Base-by-base conservation (phyloP, 192 early-diverging fungal genomes). In the Cetraspora pellucida region DNA sequence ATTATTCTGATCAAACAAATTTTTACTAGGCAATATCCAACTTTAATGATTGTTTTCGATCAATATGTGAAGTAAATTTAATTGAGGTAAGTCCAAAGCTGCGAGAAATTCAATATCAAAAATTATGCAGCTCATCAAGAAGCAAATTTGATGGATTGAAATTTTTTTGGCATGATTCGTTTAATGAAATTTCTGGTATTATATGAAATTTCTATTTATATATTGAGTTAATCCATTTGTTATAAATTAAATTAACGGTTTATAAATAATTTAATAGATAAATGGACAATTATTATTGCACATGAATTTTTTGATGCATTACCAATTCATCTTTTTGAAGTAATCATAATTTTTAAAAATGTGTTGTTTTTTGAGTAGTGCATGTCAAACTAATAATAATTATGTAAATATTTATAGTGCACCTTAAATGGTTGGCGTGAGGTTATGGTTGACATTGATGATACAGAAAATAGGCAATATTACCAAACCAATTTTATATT, bases 261-360 rank as follows among this genome's bases (percentile, higher is more conserved):
- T 28, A 64, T 65, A 37, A n/a, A 25, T 13, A 74, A 25, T n/a
- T 28, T 65, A 65, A 4, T 75, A 79, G 90, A 82, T 46, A 77
- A 79, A 52, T 90, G 88, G 63, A 90, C 93, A 17, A 73, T 95
- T 58, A 81, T 96, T 25, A 84, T 97, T 75, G 95, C 96, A 0
- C 96, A 99, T 82, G 97, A 99, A 83, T 97, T 98, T 70, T 98
- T 99, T 85, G 97, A 99, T 75, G 96, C 97, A 0, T 84, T 99
- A 65, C 96, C 97, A 0, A 85, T 98, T 23, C 92, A 94, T 85
- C 90, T 90, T 74, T 95, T 96, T 78, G 82, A 94, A 37, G 54
- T 45, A 74, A 17, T 72, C 3, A 43, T 60, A 31, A 60, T 43
- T n/a, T 44, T 74, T 45, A 59, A 37, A 37, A 3, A 5, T 5